Evolutionary conservation across 2,329 filamentous ascomycete species (phyloP).

Genomic region (Rhinocladiella similis): DNA sequence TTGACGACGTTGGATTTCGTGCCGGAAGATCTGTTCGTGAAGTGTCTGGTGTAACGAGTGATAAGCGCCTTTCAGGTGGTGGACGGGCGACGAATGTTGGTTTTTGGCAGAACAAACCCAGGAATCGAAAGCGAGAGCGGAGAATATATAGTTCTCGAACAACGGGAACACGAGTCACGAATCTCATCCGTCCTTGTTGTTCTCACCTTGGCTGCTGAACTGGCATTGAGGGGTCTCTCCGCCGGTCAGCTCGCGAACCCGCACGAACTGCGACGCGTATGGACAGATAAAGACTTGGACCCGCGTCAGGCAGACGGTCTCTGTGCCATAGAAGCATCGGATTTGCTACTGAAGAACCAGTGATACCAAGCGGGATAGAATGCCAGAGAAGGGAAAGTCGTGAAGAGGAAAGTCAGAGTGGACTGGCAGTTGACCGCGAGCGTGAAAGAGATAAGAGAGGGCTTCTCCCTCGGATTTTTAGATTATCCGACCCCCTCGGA

Average conservation of each 20-base stretch:
- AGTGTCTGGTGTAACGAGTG: too few relatives aligned
- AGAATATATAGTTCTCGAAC: too few relatives aligned
- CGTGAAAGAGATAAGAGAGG: slow-evolving; percentile 6
- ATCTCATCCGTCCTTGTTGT: slow-evolving; percentile 4
- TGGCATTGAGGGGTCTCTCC: not conserved
- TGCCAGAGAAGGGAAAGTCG: slow-evolving; percentile 18
- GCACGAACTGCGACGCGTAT: slow-evolving; percentile 11
- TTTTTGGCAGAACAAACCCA: too few relatives aligned
- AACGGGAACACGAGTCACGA: not conserved
- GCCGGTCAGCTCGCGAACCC: slow-evolving; percentile 1
- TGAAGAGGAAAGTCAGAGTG: not conserved
- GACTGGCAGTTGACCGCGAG: slow-evolving; percentile 19
- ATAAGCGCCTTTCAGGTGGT: not conserved
- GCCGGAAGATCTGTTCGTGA: too few relatives aligned
- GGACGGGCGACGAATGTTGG: not conserved
- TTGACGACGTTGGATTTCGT: not conserved
- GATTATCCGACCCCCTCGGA: too few relatives aligned
- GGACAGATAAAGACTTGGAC: not conserved
- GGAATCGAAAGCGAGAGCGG: too few relatives aligned
- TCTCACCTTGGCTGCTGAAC: not conserved
- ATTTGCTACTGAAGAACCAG: not conserved
- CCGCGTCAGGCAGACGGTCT: slow-evolving; percentile 1
- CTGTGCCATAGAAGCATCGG: slow-evolving; percentile 1
- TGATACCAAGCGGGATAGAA: slow-evolving; percentile 9
- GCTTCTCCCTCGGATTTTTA: too few relatives aligned